Conservation (phyloP, 768 basidiomycete genomes). For the Obba rivulosa region DNA sequence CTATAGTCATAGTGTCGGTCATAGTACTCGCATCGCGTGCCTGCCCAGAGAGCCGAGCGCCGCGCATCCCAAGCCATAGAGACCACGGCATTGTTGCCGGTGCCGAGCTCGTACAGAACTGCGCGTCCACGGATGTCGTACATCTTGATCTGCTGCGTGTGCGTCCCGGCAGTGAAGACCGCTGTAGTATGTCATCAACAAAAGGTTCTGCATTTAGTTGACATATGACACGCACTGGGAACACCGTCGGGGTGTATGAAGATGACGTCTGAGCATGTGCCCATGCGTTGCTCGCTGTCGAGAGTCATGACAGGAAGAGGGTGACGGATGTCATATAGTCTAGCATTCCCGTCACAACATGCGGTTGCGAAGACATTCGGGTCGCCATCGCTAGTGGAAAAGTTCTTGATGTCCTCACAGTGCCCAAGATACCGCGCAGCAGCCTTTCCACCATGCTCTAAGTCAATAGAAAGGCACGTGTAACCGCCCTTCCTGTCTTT, state of each 20-base stretch:
- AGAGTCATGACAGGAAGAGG: conserved; percentile 32
- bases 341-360: conserved; percentile 31
- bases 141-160: conserved; percentile 28
- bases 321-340: conserved; percentile 33
- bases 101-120: conserved; percentile 35
- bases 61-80: conserved; percentile 28
- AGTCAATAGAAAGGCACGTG: conserved; percentile 21
- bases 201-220: not conserved
- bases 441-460: conserved; percentile 28
- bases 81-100: conserved; percentile 36
- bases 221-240: conserved; percentile 23
- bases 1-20: conserved; percentile 20
- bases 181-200: conserved; percentile 5
- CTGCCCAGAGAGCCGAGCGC: conserved; percentile 27
- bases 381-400: conserved; percentile 32
- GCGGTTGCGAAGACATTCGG: conserved; percentile 31
- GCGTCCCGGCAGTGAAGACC: conserved; percentile 25
- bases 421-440: conserved; percentile 32
- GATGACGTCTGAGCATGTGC: conserved; percentile 18
- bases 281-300: conserved; percentile 11
- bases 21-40: conserved; percentile 27
- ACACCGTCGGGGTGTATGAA: conserved; percentile 32
- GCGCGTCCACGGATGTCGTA: conserved; percentile 35
- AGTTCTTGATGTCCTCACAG: conserved; percentile 25
- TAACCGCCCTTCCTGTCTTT: conserved; percentile 7